Base-by-base conservation (phyloP, 345 rosid species). In the Gossypium raimondii region DNA sequence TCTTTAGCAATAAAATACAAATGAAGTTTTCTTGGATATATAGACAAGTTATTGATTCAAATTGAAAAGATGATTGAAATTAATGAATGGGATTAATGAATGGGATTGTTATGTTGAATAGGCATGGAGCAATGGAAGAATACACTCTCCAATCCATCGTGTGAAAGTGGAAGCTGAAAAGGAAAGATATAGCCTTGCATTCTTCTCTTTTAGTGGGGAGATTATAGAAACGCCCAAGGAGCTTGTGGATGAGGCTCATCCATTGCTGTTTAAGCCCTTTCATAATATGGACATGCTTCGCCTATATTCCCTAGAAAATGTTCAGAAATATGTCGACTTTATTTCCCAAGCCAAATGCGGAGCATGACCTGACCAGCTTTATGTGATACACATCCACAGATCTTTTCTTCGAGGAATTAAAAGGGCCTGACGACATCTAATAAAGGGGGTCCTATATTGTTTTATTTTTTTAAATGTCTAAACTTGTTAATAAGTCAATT, bases 111-210 rank as follows among this genome's bases (percentile, higher is more conserved):
- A 2, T 67, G 55, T 68, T 51, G 58, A 50, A 0, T 27, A 69
- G 73, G 73, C 73, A 29, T 70, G 73, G 73, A 70, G 73, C 60
- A 70, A 70, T 52, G 73, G 73, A 27, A 27, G 73, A 70, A 52
- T 70, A 29, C 73, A 70, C 2, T 29, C 73, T 10, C 60, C 73
- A 2, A 52, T 52, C 17, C 73, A 70, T 29, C 73, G 73, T 17
- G 73, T 70, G 60, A 70, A 2, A 18, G 17, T 6, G 11, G 57
- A 51, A 69, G 73, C 17, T 70, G 13, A 52, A 11, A 70, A 29
- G 61, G 73, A 70, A 51, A 52, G 73, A 52, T 70, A 29, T n/a
- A 16, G 73, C 47, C 73, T 70, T 51, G 73, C 73, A 0, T 51
- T 70, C 2, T 70, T 70, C 8, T 52, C 60, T 2, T 70, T 70